Base-by-base conservation (phyloP, 2,329 filamentous ascomycete species). In the Botrytis byssoidea region DNA sequence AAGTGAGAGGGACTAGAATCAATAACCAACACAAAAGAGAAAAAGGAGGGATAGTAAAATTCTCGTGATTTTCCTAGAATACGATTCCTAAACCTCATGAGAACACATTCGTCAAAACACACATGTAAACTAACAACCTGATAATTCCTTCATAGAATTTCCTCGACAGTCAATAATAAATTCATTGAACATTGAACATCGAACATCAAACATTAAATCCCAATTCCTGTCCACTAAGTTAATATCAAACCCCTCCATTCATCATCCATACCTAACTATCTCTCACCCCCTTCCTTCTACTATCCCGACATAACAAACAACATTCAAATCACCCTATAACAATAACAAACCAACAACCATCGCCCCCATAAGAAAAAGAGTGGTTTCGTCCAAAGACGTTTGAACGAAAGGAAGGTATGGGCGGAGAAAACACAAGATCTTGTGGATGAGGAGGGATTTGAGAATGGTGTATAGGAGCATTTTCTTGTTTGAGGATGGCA, bases 91-190 rank as follows among this genome's bases (percentile, higher is more conserved):
- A 51, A 51, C 5, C 10, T 51, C 10, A 51, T 25, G 3, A 2
- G 2, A 25, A 51, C 0, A n/a, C 4, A 3, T n/a, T 51, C 4
- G 3, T 25, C 2, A 4, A 51, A n/a, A 10, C 0, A n/a, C 22
- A 3, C 10, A 51, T 25, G 3, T 4, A 25, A 14, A 51, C 10
- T 2, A n/a, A 10, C 10, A 51, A 51, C 4, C 46, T 51, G 10
- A 51, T 12, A 25, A n/a, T 25, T n/a, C 48, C 10, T 51, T n/a
- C 10, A 51, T 25, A 25, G 0, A 25, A 51, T 12, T 51, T 12
- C 10, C 22, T 25, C 22, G 10, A n/a, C 4, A 48, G 9, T n/a
- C 12, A 14, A 51, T 14, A 6, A 51, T 51, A 6, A 12, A 6
- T n/a, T 10, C 4, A 12, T n/a, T 51, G 35, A 35, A 35, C 1